Evolutionary conservation across 768 basidiomycete species (phyloP).

Genomic region (Phanerochaete carnosa): DNA sequence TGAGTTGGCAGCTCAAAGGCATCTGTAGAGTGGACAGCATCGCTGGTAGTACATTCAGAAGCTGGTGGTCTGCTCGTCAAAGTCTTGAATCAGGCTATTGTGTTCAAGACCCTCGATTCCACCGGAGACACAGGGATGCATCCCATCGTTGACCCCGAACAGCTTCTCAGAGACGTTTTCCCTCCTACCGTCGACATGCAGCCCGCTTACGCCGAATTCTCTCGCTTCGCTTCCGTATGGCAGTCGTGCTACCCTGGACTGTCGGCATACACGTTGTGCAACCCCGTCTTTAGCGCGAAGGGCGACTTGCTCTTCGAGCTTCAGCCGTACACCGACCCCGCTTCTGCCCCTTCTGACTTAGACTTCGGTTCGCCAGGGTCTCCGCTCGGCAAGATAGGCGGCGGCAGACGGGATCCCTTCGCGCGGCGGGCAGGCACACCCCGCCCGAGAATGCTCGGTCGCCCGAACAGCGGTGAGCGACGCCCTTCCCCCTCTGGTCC

Average conservation of each 20-base stretch:
- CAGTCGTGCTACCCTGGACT: constrained; percentile 21
- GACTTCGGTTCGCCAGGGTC: not conserved
- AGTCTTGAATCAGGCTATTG: not conserved
- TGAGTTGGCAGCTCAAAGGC: constrained; percentile 10
- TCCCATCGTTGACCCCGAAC: constrained; percentile 14
- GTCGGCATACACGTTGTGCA: constrained; percentile 21
- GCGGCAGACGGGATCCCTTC: not conserved
- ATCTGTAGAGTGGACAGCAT: constrained; percentile 20
- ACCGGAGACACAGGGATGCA: not conserved
- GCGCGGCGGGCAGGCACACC: not conserved
- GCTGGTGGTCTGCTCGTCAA: constrained; percentile 20
- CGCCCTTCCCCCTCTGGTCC: not conserved
- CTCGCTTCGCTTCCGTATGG: constrained; percentile 26
- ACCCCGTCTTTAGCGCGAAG: constrained; percentile 26
- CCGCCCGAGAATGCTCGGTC: not conserved
- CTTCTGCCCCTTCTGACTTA: not conserved
- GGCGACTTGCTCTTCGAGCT: constrained; percentile 31
- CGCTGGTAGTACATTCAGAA: constrained; percentile 17
- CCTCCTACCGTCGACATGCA: constrained; percentile 20
- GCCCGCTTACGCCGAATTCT: constrained; percentile 20
- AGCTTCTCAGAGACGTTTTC: constrained; percentile 19
- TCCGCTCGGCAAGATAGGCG: not conserved
- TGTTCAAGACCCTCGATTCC: not conserved
- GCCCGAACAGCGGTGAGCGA: not conserved
- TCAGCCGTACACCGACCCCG: constrained; percentile 5